A percentile compares a stretch with the other conserved stretches of the same genome.
phyloP scores from a whole-genome alignment of 345 rosid genomes.

The Clarkia xantiana region DNA sequence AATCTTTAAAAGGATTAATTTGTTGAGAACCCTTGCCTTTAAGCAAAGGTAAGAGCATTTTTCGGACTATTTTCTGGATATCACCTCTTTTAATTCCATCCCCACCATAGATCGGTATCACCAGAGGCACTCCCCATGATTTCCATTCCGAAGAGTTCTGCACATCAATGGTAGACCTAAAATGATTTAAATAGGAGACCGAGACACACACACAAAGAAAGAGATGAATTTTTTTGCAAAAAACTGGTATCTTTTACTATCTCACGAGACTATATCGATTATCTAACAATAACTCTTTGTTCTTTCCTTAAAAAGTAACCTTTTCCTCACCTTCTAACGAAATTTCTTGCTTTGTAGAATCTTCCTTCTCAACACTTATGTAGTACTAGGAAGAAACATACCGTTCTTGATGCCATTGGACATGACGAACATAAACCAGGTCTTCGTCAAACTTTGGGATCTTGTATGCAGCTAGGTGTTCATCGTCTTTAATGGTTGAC shows the following conservation, averaged over 20 bases:
- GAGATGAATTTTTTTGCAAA: background rate
- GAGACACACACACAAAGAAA: background rate
- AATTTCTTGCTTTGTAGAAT: too few relatives aligned
- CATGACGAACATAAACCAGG: constrained; percentile 38
- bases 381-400: constrained; percentile 23
- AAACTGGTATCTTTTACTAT: background rate
- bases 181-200: background rate
- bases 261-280: background rate
- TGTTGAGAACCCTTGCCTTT: constrained; percentile 21
- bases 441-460: constrained; percentile 45
- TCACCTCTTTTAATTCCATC: constrained; percentile 39
- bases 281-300: too few relatives aligned
- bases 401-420: constrained; percentile 63
- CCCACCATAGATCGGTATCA: constrained; percentile 30
- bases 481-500: constrained; percentile 91
- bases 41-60: constrained; percentile 50
- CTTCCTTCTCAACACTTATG: too few relatives aligned
- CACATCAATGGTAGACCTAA: constrained; percentile 16
- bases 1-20: constrained; percentile 23
- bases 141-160: constrained; percentile 35
- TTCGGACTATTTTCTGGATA: constrained; percentile 36
- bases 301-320: too few relatives aligned
- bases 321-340: too few relatives aligned
- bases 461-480: constrained; percentile 87
- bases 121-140: constrained; percentile 64